Evolutionary conservation across 768 basidiomycete species (phyloP).

Genomic region (Strobilomyces confusus): DNA sequence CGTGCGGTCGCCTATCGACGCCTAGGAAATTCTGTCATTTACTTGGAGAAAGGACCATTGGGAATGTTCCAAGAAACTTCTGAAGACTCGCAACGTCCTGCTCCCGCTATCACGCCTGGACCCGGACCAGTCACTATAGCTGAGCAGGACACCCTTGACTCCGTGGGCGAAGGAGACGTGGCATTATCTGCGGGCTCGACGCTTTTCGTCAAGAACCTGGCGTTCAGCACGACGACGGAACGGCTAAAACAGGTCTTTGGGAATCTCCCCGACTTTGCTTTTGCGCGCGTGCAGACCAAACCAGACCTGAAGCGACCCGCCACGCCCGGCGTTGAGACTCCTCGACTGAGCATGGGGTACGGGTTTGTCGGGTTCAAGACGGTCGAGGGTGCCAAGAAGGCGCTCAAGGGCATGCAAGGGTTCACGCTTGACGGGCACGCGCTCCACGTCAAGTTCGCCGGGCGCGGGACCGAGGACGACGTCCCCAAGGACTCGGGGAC

Average conservation of each 20-base stretch:
- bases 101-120: conserved; percentile 13
- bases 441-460: conserved; percentile 81
- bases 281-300: conserved; percentile 89
- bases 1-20: conserved; percentile 81
- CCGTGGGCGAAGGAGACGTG: conserved; percentile 35
- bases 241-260: conserved; percentile 66
- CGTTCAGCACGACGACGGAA: conserved; percentile 86
- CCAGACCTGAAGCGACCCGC: conserved; percentile 71
- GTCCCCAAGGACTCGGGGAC: conserved; percentile 35
- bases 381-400: conserved; percentile 66
- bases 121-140: conserved; percentile 39
- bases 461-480: conserved; percentile 67
- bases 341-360: conserved; percentile 88
- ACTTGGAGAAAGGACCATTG: conserved; percentile 88
- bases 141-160: conserved; percentile 37
- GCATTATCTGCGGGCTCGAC: conserved; percentile 68
- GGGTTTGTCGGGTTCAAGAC: conserved; percentile 93
- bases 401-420: conserved; percentile 72
- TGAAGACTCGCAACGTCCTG: conserved; percentile 20
- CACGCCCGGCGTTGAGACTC: conserved; percentile 30
- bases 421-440: conserved; percentile 85
- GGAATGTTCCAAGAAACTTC: conserved; percentile 66
- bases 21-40: conserved; percentile 84
- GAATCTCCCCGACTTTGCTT: conserved; percentile 74
- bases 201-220: conserved; percentile 90